Percentiles rank a stretch among this genome's conserved stretches.
Evolutionary conservation across 108 stramenopile species (phyloP).

Genomic region (Conticribra weissflogii): DNA sequence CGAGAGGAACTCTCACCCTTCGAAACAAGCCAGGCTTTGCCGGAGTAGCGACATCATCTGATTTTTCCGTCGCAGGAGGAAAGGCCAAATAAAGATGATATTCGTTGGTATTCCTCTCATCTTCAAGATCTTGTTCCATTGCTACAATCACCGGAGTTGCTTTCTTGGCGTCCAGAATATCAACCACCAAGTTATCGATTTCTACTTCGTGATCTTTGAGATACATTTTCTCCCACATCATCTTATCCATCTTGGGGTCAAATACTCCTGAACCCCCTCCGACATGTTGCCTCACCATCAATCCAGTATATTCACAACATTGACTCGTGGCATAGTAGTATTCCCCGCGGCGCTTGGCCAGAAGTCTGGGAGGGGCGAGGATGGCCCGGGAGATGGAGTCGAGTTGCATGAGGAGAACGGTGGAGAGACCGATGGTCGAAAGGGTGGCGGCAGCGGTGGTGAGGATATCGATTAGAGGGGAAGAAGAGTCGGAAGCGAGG

Average conservation of each 20-base stretch:
- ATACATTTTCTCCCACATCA: constrained; percentile 15
- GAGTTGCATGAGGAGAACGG: constrained; percentile 35
- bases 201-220: neutral
- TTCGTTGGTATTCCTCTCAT: constrained; percentile 25
- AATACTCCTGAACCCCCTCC: constrained; percentile 30
- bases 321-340: constrained; percentile 34
- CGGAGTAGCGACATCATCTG: neutral
- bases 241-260: constrained; percentile 30
- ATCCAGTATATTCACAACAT: constrained; percentile 26
- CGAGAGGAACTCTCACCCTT: constrained; percentile 59
- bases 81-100: constrained; percentile 47
- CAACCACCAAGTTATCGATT: constrained; percentile 19
- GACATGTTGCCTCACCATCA: constrained; percentile 43
- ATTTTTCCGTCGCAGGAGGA: constrained; percentile 14
- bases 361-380: constrained; percentile 30
- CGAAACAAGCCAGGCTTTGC: constrained; percentile 17
- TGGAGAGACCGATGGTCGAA: constrained; percentile 17
- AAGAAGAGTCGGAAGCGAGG: constrained; percentile 8
- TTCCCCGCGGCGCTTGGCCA: constrained; percentile 46
- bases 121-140: constrained; percentile 38
- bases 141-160: constrained; percentile 45
- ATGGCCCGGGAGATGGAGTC: constrained; percentile 33
- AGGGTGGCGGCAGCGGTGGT: constrained; percentile 11
- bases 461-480: constrained; percentile 1
- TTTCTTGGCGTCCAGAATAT: constrained; percentile 23